Evolutionary conservation across 2,329 filamentous ascomycete species (phyloP).

Genomic region (Trichoderma sp.): DNA sequence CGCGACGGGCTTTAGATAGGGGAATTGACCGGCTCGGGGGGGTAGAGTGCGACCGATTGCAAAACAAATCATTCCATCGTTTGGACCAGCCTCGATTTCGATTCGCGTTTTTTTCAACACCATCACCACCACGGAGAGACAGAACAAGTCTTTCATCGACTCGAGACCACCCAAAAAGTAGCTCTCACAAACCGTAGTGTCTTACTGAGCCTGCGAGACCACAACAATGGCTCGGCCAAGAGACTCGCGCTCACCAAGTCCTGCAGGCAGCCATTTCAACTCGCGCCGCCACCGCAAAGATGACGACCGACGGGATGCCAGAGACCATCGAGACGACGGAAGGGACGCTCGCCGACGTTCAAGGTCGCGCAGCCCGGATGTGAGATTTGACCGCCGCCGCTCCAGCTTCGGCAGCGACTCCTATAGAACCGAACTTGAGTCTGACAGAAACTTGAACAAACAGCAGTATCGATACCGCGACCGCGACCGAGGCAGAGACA

Average conservation of each 20-base stretch:
- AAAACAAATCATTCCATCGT: neutral
- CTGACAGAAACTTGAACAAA: slow-evolving; percentile 38
- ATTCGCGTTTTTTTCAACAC: neutral
- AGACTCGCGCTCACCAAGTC: slow-evolving; percentile 84
- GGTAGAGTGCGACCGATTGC: neutral
- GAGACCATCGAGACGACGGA: slow-evolving; percentile 49
- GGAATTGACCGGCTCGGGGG: neutral
- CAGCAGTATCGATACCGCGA: slow-evolving; percentile 58
- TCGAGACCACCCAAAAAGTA: slow-evolving; percentile 32
- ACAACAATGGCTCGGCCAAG: slow-evolving; percentile 59
- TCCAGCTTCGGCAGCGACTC: slow-evolving; percentile 18
- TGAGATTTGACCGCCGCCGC: slow-evolving; percentile 39
- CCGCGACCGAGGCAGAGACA: slow-evolving; percentile 46
- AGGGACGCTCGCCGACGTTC: slow-evolving; percentile 54
- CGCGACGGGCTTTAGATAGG: neutral
- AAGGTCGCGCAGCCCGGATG: slow-evolving; percentile 62
- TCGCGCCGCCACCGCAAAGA: slow-evolving; percentile 65
- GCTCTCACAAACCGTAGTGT: slow-evolving; percentile 39
- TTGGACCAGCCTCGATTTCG: slow-evolving; percentile 5
- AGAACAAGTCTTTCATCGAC: slow-evolving; percentile 7
- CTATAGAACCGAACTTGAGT: slow-evolving; percentile 23
- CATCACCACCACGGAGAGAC: neutral
- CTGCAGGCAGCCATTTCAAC: slow-evolving; percentile 79
- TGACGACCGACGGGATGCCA: slow-evolving; percentile 52
- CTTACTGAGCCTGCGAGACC: slow-evolving; percentile 42